A percentile compares a stretch with the other conserved stretches of the same genome.
These are phyloP conservation scores for Talaromyces nanjingensis DNA, from an alignment of 495 filamentous ascomycete species.

Conservation along the genomic window DNA sequence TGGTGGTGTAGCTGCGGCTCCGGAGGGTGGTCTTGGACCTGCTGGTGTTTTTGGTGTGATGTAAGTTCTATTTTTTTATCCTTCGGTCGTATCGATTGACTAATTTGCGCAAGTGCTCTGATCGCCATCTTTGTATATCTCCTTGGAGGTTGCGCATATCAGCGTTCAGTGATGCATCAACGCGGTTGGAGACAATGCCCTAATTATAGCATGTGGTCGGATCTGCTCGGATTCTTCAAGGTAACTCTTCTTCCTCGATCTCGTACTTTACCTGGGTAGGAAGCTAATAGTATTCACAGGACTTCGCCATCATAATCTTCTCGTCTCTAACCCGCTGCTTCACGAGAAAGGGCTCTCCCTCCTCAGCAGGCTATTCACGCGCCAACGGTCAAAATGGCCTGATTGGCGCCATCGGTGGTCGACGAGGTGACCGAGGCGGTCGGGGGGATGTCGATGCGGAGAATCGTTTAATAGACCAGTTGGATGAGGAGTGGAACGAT, in stretches of 20 bases:
- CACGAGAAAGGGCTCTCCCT: slow-evolving; percentile 33
- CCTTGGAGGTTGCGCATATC: slow-evolving; percentile 89
- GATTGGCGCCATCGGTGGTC: slow-evolving; percentile 30
- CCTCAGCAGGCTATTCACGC: slow-evolving; percentile 56
- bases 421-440: slow-evolving; percentile 35
- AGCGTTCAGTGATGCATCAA: slow-evolving; percentile 89
- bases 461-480: slow-evolving; percentile 89
- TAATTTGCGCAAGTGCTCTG: slow-evolving; percentile 32
- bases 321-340: slow-evolving; percentile 68
- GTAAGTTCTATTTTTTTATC: slow-evolving; percentile 31
- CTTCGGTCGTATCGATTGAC: slow-evolving; percentile 9
- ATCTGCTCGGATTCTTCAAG: slow-evolving; percentile 74
- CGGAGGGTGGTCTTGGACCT: slow-evolving; percentile 69
- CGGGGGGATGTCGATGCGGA: slow-evolving; percentile 65
- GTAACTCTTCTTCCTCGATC: slow-evolving; percentile 46
- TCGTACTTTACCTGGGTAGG: not conserved
- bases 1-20: slow-evolving; percentile 53
- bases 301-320: slow-evolving; percentile 71
- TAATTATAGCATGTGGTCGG: slow-evolving; percentile 88
- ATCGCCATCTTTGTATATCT: slow-evolving; percentile 85
- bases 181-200: slow-evolving; percentile 93
- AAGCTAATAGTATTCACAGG: slow-evolving; percentile 40
- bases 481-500: slow-evolving; percentile 80
- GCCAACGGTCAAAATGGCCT: slow-evolving; percentile 29
- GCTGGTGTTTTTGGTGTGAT: slow-evolving; percentile 91